Evolutionary conservation across 306 rosid genomes (phyloP).

Genomic region (Potentilla sterilis): DNA sequence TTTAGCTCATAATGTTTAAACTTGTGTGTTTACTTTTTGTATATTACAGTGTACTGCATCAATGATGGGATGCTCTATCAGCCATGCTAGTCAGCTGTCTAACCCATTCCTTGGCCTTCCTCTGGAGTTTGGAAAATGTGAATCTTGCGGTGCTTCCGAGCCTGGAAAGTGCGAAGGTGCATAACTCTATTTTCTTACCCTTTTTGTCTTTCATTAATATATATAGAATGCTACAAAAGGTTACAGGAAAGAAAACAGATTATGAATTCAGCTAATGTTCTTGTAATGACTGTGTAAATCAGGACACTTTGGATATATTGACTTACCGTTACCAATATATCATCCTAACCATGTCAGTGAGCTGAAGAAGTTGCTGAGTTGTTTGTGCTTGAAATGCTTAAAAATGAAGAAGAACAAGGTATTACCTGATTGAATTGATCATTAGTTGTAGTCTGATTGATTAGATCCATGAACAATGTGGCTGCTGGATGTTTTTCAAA

Average conservation of each 20-base stretch:
- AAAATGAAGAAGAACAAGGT: constrained; percentile 76
- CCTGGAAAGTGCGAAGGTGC: constrained; percentile 86
- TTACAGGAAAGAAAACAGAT: not conserved
- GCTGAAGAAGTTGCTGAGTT: constrained; percentile 61
- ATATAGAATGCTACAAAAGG: not conserved
- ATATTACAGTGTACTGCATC: constrained; percentile 71
- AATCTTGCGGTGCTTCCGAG: constrained; percentile 91
- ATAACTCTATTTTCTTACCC: constrained; percentile 20
- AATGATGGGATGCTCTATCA: constrained; percentile 62
- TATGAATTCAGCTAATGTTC: not conserved
- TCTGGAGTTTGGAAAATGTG: constrained; percentile 84
- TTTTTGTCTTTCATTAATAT: constrained; percentile 10
- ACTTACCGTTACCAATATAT: constrained; percentile 77
- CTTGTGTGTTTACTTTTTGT: constrained; percentile 15
- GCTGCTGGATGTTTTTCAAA: not conserved
- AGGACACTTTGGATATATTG: constrained; percentile 94
- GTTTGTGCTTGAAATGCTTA: constrained; percentile 73
- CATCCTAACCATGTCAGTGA: constrained; percentile 86
- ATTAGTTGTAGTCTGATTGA: not conserved
- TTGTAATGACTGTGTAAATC: constrained; percentile 12
- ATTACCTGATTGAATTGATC: constrained; percentile 16
- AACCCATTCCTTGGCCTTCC: constrained; percentile 96
- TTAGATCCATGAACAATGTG: not conserved
- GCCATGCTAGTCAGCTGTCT: constrained; percentile 81
- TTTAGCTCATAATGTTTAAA: not conserved